Percentiles rank a stretch among this genome's conserved stretches.
These are phyloP conservation scores for Clarireedia sp. DNA, from an alignment of 2,329 filamentous ascomycete genomes.

Conservation along the genomic window DNA sequence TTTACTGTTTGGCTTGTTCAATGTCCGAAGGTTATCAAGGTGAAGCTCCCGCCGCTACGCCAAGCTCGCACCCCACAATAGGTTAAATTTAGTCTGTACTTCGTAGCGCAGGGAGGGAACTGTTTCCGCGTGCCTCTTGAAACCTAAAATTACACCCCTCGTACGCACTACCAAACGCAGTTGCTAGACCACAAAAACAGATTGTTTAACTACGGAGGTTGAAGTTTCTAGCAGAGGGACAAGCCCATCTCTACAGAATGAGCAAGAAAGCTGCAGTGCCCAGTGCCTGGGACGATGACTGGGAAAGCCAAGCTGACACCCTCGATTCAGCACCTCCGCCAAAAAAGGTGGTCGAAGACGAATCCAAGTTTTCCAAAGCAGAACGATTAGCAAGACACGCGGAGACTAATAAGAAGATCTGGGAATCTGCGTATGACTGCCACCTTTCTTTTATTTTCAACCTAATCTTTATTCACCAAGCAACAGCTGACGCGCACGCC, in stretches of 20 bases:
- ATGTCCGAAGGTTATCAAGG: no score
- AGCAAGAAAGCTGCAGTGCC: slow-evolving; percentile 43
- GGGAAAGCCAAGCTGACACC: slow-evolving; percentile 69
- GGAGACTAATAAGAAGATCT: slow-evolving; percentile 77
- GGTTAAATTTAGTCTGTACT: not conserved
- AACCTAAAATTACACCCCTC: not conserved
- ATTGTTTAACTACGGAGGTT: no score
- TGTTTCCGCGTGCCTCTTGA: no score
- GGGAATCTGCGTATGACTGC: slow-evolving; percentile 71
- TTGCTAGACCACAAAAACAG: not conserved
- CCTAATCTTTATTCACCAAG: not conserved
- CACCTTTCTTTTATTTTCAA: not conserved
- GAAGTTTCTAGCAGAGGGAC: no score
- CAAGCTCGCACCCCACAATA: not conserved
- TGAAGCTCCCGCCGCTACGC: not conserved
- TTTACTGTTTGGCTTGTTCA: no score
- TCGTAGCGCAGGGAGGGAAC: not conserved
- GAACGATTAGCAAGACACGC: slow-evolving; percentile 73
- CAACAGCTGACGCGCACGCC: not conserved
- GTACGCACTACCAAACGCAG: not conserved
- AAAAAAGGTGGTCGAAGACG: slow-evolving; percentile 16
- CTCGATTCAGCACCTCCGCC: slow-evolving; percentile 25
- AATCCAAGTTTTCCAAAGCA: slow-evolving; percentile 53
- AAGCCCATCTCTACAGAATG: slow-evolving; percentile 16
- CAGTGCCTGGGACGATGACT: slow-evolving; percentile 85